These are phyloP conservation scores for Talaromyces amestolkiae DNA, from an alignment of 2,329 filamentous ascomycete genomes.

Conservation along the genomic window DNA sequence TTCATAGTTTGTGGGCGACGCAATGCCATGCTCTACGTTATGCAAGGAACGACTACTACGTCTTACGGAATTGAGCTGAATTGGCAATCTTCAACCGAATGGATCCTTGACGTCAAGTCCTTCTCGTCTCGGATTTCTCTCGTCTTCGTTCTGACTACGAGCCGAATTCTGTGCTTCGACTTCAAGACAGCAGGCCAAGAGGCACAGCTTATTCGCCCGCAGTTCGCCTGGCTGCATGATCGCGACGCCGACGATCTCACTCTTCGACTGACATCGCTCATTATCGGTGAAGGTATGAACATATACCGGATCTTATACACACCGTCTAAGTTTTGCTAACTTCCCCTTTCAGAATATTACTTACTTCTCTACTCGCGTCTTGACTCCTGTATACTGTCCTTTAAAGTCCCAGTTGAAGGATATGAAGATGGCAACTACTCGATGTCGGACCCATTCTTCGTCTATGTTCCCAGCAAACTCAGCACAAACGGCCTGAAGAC, in stretches of 20 bases:
- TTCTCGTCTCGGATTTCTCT: constrained; percentile 43
- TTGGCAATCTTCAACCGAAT: constrained; percentile 41
- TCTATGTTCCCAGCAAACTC: constrained; percentile 29
- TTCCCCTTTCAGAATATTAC: constrained; percentile 32
- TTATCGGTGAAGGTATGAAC: constrained; percentile 33
- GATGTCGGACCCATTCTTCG: constrained; percentile 34
- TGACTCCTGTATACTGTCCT: constrained; percentile 33
- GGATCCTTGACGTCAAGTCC: constrained; percentile 55
- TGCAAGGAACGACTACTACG: constrained; percentile 26
- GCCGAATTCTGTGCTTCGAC: constrained; percentile 48
- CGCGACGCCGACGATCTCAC: constrained; percentile 54
- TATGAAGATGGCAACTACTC: constrained; percentile 24
- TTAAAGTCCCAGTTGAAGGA: constrained; percentile 30
- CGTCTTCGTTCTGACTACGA: constrained; percentile 56
- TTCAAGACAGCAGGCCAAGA: constrained; percentile 30
- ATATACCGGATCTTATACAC: not conserved
- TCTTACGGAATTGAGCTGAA: constrained; percentile 37
- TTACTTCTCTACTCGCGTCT: constrained; percentile 43
- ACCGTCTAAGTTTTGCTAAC: constrained; percentile 4
- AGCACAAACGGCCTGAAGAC: constrained; percentile 17
- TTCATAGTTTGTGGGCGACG: constrained; percentile 55
- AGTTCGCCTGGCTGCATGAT: constrained; percentile 55
- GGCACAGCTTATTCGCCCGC: constrained; percentile 34
- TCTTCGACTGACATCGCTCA: constrained; percentile 40
- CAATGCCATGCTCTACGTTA: constrained; percentile 38